A percentile compares a stretch with the other conserved stretches of the same genome.
These are phyloP conservation scores for Sordariomycetes sp. DNA, from an alignment of 2,329 filamentous ascomycete genomes.

Conservation along the genomic window DNA sequence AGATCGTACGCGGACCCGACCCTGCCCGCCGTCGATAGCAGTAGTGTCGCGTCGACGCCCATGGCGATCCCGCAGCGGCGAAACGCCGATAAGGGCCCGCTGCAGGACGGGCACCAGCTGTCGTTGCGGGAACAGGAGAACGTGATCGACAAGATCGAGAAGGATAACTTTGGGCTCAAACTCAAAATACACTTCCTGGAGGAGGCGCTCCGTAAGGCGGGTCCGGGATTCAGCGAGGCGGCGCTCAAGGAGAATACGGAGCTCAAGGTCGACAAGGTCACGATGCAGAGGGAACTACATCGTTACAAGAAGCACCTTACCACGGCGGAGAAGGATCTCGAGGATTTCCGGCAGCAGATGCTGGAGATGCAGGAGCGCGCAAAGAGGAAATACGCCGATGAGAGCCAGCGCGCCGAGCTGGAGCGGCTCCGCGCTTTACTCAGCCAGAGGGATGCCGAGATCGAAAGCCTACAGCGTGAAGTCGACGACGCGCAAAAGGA, in stretches of 20 bases:
- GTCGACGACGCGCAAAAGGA: slow-evolving; percentile 46
- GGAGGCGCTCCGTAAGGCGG: slow-evolving; percentile 76
- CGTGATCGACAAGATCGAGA: slow-evolving; percentile 90
- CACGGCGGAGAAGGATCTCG: slow-evolving; percentile 76
- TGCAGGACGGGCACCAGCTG: slow-evolving; percentile 81
- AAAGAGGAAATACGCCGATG: slow-evolving; percentile 64
- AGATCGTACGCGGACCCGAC: slow-evolving; percentile 56
- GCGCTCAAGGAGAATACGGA: slow-evolving; percentile 93
- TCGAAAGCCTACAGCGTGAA: slow-evolving; percentile 49
- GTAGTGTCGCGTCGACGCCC: slow-evolving; percentile 76
- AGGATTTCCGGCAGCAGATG: slow-evolving; percentile 72
- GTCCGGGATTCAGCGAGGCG: slow-evolving; percentile 79
- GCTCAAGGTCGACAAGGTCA: slow-evolving; percentile 84
- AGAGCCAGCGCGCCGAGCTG: slow-evolving; percentile 52
- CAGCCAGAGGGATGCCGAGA: slow-evolving; percentile 47
- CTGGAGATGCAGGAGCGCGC: slow-evolving; percentile 73
- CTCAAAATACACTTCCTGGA: slow-evolving; percentile 96
- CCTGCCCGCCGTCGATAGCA: slow-evolving; percentile 63
- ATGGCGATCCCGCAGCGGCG: slow-evolving; percentile 57
- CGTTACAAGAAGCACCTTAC: slow-evolving; percentile 77
- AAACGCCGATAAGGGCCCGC: slow-evolving; percentile 51
- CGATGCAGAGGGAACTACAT: slow-evolving; percentile 78
- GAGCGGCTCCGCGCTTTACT: slow-evolving; percentile 45
- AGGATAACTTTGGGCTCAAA: slow-evolving; percentile 96
- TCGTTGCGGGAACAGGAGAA: slow-evolving; percentile 92